These are phyloP conservation scores for Astragalus membranaceus DNA, from an alignment of 306 rosid genomes.

Conservation along the genomic window DNA sequence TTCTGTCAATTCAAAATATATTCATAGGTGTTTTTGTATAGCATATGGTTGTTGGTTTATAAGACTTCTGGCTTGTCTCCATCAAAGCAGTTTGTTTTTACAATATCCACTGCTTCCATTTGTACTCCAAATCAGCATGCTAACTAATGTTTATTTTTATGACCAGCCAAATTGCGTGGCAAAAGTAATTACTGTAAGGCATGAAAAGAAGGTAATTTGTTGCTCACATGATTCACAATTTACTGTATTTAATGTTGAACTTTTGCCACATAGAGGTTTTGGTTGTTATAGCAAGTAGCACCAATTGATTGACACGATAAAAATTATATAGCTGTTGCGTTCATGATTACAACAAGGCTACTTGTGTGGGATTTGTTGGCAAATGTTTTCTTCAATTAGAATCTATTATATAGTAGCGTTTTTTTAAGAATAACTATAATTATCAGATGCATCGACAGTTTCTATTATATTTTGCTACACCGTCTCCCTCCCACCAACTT, in stretches of 20 bases:
- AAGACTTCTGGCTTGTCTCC: not conserved
- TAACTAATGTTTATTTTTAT: slow-evolving; percentile 13
- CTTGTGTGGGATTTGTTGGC: not conserved
- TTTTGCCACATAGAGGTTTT: not conserved
- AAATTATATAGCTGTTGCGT: not conserved
- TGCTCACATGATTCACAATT: not conserved
- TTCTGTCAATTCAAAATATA: not conserved
- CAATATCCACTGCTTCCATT: not conserved
- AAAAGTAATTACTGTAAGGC: slow-evolving; percentile 54
- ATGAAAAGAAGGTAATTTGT: slow-evolving; percentile 52
- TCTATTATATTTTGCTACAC: not conserved
- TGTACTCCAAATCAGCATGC: not conserved
- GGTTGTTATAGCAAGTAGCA: not conserved
- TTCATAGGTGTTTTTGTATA: not conserved
- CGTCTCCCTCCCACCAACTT: not conserved
- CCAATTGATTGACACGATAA: not conserved
- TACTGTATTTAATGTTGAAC: not conserved
- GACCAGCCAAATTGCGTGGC: slow-evolving; percentile 69
- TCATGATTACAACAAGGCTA: too few relatives aligned
- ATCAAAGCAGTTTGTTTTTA: not conserved
- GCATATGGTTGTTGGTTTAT: not conserved
- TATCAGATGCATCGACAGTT: not conserved
- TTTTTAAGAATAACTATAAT: not conserved
- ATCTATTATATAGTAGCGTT: not conserved
- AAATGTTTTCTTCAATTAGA: not conserved